These are phyloP conservation scores for Amyloporia xantha DNA, from an alignment of 768 basidiomycete genomes.

Conservation along the genomic window DNA sequence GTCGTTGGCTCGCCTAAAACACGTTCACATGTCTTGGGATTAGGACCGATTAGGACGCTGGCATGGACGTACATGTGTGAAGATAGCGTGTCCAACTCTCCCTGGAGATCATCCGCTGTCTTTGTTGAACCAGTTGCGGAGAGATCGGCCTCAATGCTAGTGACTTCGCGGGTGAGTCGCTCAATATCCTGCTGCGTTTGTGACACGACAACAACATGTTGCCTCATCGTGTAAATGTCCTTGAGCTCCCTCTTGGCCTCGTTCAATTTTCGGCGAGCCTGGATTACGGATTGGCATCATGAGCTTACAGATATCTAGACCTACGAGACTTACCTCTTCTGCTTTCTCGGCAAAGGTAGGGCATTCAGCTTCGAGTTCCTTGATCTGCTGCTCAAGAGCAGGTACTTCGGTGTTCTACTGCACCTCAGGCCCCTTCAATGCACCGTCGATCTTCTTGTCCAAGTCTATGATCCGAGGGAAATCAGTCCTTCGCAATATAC, in stretches of 20 bases:
- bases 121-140: slow-evolving; percentile 66
- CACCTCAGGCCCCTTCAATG: too few species aligned
- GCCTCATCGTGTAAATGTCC: slow-evolving; percentile 54
- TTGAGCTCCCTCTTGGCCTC: slow-evolving; percentile 51
- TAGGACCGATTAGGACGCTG: too few species aligned
- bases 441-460: too few species aligned
- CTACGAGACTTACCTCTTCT: slow-evolving; percentile 67
- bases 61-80: slow-evolving; percentile 65
- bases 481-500: too few species aligned
- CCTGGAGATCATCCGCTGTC: slow-evolving; percentile 82
- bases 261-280: slow-evolving; percentile 51
- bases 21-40: not conserved
- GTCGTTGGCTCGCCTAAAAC: slow-evolving; percentile 54
- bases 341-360: slow-evolving; percentile 45
- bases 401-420: slow-evolving; percentile 61
- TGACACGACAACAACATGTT: slow-evolving; percentile 50
- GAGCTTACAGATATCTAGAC: too few species aligned
- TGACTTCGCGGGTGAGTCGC: slow-evolving; percentile 54
- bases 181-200: slow-evolving; percentile 56
- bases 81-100: slow-evolving; percentile 58
- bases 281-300: not conserved
- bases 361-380: slow-evolving; percentile 46
- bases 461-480: too few species aligned
- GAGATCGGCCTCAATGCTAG: slow-evolving; percentile 62
- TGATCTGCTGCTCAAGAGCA: slow-evolving; percentile 53